Evolutionary conservation across 2,329 filamentous ascomycete species (phyloP).

Genomic region (Bipolaris gigantea): DNA sequence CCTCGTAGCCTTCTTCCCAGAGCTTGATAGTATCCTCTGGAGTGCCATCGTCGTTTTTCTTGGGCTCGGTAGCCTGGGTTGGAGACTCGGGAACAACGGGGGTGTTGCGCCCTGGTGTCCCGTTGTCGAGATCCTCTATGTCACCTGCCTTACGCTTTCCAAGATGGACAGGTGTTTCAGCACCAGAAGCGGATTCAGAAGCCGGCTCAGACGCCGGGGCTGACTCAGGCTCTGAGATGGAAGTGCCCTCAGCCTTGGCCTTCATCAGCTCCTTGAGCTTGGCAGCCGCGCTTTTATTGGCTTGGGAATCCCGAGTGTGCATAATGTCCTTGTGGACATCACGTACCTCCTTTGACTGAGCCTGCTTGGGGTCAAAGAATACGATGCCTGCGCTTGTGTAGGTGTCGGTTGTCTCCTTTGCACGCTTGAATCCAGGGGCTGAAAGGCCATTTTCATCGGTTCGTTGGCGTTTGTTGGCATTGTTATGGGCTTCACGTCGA

Average conservation of each 20-base stretch:
- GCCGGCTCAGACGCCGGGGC: slow-evolving; percentile 11
- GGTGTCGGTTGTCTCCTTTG: slow-evolving; percentile 41
- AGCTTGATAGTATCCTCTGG: slow-evolving; percentile 81
- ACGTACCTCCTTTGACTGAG: slow-evolving; percentile 42
- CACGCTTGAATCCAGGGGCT: slow-evolving; percentile 35
- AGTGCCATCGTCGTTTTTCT: slow-evolving; percentile 56
- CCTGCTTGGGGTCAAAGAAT: slow-evolving; percentile 43
- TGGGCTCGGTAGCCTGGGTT: slow-evolving; percentile 46
- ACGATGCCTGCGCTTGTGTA: slow-evolving; percentile 40
- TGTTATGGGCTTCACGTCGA: slow-evolving; percentile 54
- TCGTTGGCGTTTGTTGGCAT: slow-evolving; percentile 31
- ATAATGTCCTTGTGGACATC: slow-evolving; percentile 85
- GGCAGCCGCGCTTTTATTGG: slow-evolving; percentile 93
- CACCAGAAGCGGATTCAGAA: slow-evolving; percentile 39
- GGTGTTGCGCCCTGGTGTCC: slow-evolving; percentile 63
- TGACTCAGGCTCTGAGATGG: slow-evolving; percentile 30
- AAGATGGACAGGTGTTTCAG: slow-evolving; percentile 52
- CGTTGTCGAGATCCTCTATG: slow-evolving; percentile 63
- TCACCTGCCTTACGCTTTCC: slow-evolving; percentile 78
- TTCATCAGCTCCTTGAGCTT: slow-evolving; percentile 75
- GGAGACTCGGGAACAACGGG: slow-evolving; percentile 53
- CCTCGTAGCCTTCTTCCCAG: slow-evolving; percentile 94
- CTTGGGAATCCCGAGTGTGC: slow-evolving; percentile 70
- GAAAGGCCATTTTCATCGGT: slow-evolving; percentile 35
- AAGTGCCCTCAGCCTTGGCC: slow-evolving; percentile 42